These are phyloP conservation scores for Pseudogymnoascus sp. DNA, from an alignment of 2,329 filamentous ascomycete genomes.

Conservation along the genomic window DNA sequence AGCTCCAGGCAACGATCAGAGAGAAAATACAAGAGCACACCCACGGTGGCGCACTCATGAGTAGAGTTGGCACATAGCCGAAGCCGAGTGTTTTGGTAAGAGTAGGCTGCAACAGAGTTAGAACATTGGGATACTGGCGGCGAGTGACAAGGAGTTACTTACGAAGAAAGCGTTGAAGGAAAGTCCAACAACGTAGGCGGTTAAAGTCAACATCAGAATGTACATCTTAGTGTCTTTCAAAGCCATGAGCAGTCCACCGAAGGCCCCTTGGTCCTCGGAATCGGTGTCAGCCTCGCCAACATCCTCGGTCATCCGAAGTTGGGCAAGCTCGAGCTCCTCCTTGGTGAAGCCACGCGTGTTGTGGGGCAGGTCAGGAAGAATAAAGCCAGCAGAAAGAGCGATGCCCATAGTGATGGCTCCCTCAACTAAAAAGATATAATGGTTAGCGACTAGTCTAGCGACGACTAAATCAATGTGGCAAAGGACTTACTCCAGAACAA, in stretches of 20 bases:
- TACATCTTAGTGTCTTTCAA: conserved; percentile 54
- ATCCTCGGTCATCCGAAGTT: conserved; percentile 48
- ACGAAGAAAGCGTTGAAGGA: conserved; percentile 52
- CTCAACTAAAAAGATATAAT: conserved; percentile 33
- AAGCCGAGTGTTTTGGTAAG: conserved; percentile 44
- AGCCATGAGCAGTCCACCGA: conserved; percentile 48
- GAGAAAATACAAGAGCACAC: conserved; percentile 50
- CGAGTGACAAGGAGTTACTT: conserved; percentile 17
- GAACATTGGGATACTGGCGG: not conserved
- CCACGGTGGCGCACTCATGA: conserved; percentile 51
- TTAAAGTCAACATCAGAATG: conserved; percentile 53
- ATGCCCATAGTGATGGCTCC: conserved; percentile 43
- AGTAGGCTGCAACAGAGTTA: conserved; percentile 3
- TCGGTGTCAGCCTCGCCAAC: conserved; percentile 48
- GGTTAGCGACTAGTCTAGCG: conserved; percentile 36
- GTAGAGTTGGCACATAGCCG: conserved; percentile 41
- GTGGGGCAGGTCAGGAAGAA: conserved; percentile 46
- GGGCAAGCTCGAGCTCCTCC: conserved; percentile 47
- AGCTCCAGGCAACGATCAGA: conserved; percentile 45
- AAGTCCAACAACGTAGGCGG: conserved; percentile 49
- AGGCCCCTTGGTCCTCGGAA: conserved; percentile 38
- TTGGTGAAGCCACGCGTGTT: conserved; percentile 50
- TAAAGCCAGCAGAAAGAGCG: conserved; percentile 38
- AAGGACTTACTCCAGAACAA: conserved; percentile 36
- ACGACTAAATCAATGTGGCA: conserved; percentile 24